Base-by-base conservation (phyloP, 2,329 filamentous ascomycete genomes). In the Claviceps purpurea region DNA sequence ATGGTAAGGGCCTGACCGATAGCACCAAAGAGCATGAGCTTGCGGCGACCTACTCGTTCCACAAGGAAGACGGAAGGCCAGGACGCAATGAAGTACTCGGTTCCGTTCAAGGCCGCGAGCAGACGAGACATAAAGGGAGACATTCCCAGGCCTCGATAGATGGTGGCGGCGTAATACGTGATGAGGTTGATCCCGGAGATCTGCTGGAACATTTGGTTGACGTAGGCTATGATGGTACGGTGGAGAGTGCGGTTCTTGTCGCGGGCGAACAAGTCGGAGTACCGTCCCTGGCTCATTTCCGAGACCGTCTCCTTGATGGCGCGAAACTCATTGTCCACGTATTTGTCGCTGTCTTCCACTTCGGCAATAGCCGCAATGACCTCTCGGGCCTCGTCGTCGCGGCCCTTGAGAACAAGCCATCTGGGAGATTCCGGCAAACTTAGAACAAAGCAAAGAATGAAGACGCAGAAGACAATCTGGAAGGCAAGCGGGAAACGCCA, bases 11-110 rank as follows among this genome's bases (percentile, higher is more conserved):
- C 79, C 63, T 85, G 80, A 54, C 80, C 80, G 1, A 74, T 62
- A 40, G 79, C 79, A 50, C 84, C 84, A 56, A 87, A 78, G 18
- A 89, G 67, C 82, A 89, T 88, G 55, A 89, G 75, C 60, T 78
- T 77, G 18, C 85, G 76, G 30, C 85, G 80, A 11, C 83, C 83
- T 3, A 83, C 77, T 1, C 77, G 75, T 64, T 85, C 82, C 40
- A 85, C 79, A 26, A 84, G 71, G 63, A 81, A 81, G 20, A 77
- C 72, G 1, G 74, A 70, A 0, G 73, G 73, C 78, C 82, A 78
- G 3, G 82, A 82, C 1, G 76, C 82, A 63, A 84, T 79, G 63
- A 83, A 71, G 50, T 79, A 70, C 58, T 83, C 73, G 54, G 64
- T 68, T 1, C 63, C 65, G 52, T 68, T 68, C 48, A 69, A 58